phyloP scores from a whole-genome alignment of 2,329 filamentous ascomycete species.

The Fusarium beomiforme region DNA sequence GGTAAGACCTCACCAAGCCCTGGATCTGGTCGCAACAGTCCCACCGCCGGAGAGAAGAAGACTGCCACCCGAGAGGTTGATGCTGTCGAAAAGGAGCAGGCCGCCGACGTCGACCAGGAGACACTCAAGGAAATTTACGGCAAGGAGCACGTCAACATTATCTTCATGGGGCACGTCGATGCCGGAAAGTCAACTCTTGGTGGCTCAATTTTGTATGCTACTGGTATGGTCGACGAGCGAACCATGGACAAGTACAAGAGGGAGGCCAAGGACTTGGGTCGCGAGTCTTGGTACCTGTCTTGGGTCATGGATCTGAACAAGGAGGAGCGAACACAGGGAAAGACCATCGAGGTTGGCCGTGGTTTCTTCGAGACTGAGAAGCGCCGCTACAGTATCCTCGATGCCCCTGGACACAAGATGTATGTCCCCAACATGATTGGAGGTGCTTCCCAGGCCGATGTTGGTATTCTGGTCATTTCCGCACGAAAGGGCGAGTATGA shows the following conservation, averaged over 20 bases:
- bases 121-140: conserved; percentile 96
- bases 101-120: conserved; percentile 74
- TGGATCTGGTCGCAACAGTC: conserved; percentile 86
- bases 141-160: conserved; percentile 92
- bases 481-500: conserved; percentile 99
- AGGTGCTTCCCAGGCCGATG: conserved; percentile 90
- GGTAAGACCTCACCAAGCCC: conserved; percentile 84
- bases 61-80: conserved; percentile 73
- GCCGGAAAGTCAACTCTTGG: conserved; percentile 97
- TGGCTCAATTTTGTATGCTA: conserved; percentile 90
- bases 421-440: conserved; percentile 99
- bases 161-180: conserved; percentile 98
- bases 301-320: conserved; percentile 98
- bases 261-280: conserved; percentile 94
- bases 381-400: conserved; percentile 93
- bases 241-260: conserved; percentile 98
- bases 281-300: conserved; percentile 98
- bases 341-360: conserved; percentile 96
- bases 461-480: conserved; percentile 95
- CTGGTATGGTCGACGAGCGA: conserved; percentile 99
- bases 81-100: conserved; percentile 84
- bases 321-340: conserved; percentile 95
- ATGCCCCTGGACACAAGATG: conserved; percentile 97
- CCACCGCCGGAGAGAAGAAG: conserved; percentile 69
- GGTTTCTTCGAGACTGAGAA: conserved; percentile 98